These are phyloP conservation scores for Dryas integrifolia DNA, from an alignment of 331 rosid species.

Conservation along the genomic window DNA sequence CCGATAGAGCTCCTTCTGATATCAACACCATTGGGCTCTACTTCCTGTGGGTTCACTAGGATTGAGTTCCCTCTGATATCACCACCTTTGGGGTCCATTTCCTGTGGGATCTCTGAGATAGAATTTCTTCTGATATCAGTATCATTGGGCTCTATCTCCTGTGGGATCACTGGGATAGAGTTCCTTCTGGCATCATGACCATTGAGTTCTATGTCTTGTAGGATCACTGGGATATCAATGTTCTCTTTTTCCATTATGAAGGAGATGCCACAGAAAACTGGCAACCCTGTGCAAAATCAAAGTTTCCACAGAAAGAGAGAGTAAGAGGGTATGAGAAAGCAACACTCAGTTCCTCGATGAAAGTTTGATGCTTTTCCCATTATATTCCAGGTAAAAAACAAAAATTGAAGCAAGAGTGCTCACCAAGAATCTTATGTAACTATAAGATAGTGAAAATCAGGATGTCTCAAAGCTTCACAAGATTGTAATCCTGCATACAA, in stretches of 20 bases:
- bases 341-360: not conserved
- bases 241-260: constrained; percentile 42
- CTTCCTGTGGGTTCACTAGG: constrained; percentile 12
- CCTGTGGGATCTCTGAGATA: not conserved
- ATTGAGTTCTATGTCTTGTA: constrained; percentile 7
- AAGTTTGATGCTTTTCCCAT: not conserved
- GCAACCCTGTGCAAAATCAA: constrained; percentile 41
- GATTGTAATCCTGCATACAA: not conserved
- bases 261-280: constrained; percentile 28
- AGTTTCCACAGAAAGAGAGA: constrained; percentile 16
- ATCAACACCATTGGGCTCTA: constrained; percentile 27
- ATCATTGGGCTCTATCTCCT: not conserved
- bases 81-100: not conserved
- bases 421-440: not conserved
- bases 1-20: constrained; percentile 2
- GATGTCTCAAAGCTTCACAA: constrained; percentile 14
- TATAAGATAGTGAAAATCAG: not conserved
- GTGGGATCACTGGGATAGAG: constrained; percentile 4
- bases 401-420: constrained; percentile 1
- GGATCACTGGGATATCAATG: constrained; percentile 32
- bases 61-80: not conserved
- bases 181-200: not conserved
- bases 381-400: not conserved
- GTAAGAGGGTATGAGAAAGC: constrained; percentile 16
- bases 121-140: not conserved